Conservation (phyloP, 108 stramenopile genomes). For the Epithemia pelagica region DNA sequence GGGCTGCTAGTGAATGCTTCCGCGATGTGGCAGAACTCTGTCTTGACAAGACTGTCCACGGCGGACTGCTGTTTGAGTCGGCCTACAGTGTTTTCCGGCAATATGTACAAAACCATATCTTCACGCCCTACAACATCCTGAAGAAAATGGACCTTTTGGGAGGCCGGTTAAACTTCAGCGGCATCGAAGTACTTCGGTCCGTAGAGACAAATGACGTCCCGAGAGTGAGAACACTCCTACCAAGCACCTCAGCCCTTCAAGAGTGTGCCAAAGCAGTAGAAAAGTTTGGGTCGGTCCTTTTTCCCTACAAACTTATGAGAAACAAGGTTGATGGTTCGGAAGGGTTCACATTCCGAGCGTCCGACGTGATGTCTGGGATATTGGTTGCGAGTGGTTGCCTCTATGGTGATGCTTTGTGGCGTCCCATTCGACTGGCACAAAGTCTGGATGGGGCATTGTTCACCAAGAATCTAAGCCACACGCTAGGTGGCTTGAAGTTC, state of each 20-base stretch:
- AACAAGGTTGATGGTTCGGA: not conserved
- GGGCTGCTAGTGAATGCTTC: too few relatives aligned
- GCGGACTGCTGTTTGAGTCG: too few relatives aligned
- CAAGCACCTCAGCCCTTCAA: not conserved
- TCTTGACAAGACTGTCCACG: too few relatives aligned
- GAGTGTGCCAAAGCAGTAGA: not conserved
- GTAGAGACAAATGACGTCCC: not conserved
- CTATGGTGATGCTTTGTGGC: not conserved
- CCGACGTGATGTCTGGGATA: not conserved
- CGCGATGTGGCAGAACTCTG: too few relatives aligned
- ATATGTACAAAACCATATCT: not conserved
- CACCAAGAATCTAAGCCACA: not conserved
- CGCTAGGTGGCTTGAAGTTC: not conserved
- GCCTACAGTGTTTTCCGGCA: not conserved
- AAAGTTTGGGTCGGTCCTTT: not conserved
- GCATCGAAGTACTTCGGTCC: not conserved
- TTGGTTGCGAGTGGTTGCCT: not conserved
- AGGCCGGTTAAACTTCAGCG: not conserved
- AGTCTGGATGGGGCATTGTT: not conserved
- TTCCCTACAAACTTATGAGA: not conserved
- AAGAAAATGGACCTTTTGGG: not conserved
- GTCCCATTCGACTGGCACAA: not conserved
- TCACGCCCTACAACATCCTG: not conserved
- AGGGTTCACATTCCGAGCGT: not conserved
- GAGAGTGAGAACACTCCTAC: not conserved